Conservation (phyloP, 805 yeast genomes). For the Metschnikowia lachancei region DNA sequence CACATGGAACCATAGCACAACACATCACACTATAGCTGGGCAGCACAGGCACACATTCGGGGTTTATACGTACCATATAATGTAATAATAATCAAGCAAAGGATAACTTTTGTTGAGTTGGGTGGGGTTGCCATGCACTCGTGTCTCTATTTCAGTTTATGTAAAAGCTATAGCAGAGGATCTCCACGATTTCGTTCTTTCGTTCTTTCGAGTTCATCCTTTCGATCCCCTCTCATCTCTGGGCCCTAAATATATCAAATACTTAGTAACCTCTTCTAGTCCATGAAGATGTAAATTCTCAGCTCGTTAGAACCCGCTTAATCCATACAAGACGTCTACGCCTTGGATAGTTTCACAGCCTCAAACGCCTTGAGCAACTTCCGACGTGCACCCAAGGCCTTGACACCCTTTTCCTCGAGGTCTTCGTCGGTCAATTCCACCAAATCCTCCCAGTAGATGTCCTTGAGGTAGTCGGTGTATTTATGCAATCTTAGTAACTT, state of each 20-base stretch:
- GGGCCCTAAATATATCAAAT: constrained; percentile 5
- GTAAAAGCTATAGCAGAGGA: not conserved
- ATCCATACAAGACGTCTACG: not conserved
- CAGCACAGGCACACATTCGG: not conserved
- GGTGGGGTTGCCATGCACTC: constrained; percentile 6
- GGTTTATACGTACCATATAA: not conserved
- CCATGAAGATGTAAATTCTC: too few species aligned
- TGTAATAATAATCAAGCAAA: not conserved
- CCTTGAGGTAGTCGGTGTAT: constrained; percentile 80
- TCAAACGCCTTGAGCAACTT: constrained; percentile 90
- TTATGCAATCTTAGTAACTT: constrained; percentile 87
- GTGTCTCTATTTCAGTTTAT: constrained; percentile 1
- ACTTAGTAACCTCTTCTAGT: not conserved
- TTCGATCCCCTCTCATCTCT: not conserved
- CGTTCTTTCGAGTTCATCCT: too few species aligned
- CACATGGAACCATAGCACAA: too few species aligned
- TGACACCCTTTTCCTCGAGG: constrained; percentile 77
- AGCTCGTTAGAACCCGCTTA: not conserved
- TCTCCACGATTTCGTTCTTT: not conserved
- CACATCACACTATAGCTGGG: too few species aligned
- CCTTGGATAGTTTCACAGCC: constrained; percentile 50
- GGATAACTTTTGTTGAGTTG: too few species aligned
- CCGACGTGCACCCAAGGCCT: constrained; percentile 93
- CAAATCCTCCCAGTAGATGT: constrained; percentile 75
- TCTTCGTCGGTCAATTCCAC: constrained; percentile 66